Evolutionary conservation across 75 land plant genomes (phyloP), one percentile per base, ranked within the genome.

Genomic region (Selaginella moellendorffii): DNA sequence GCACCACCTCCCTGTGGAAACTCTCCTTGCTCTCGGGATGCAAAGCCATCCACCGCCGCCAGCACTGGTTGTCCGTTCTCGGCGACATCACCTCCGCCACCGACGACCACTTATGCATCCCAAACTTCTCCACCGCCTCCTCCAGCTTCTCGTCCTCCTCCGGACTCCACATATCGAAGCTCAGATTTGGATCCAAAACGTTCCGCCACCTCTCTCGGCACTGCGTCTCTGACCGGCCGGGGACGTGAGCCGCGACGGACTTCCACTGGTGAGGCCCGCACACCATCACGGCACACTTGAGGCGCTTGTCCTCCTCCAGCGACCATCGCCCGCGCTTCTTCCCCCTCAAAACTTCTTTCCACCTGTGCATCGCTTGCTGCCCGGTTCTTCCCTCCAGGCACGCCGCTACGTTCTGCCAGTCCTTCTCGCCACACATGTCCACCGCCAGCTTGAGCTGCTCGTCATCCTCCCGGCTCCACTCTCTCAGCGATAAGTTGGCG

Each of bases 201-300:
- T 95, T 90, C 30, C 80, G 69, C 99, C 99, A 93, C 65, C 96
- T 91, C 72, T 95, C 99, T 67, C 99, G 76, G 66, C 99, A 95
- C 56, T 86, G 90, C 12, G 72, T 78, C 65, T 84, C 84, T 21
- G 91, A 82, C 31, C 99, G 82, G 28, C 99, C 99, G 29, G 85
- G 88, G 10, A 84, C 81, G 78, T 82, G 85, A 1, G 76, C 36
- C 61, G 92, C 88, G 61, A 86, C 82, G 62, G 74, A 84, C 2
- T 76, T 74, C 97, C 97, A 89, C 18, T 66, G 72, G 66, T 75
- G 84, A 0, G 88, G 71, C 2, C 99, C 99, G 74, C 84, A 81
- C 27, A 95, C 80, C 60, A 76, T 65, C 12, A 86, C 84, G 61
- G 92, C 84, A 22, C 84, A 69, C 72, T 72, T 84, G 53, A 95